Evolutionary conservation across 345 rosid species (phyloP).

Genomic region (Hirschfeldia incana): DNA sequence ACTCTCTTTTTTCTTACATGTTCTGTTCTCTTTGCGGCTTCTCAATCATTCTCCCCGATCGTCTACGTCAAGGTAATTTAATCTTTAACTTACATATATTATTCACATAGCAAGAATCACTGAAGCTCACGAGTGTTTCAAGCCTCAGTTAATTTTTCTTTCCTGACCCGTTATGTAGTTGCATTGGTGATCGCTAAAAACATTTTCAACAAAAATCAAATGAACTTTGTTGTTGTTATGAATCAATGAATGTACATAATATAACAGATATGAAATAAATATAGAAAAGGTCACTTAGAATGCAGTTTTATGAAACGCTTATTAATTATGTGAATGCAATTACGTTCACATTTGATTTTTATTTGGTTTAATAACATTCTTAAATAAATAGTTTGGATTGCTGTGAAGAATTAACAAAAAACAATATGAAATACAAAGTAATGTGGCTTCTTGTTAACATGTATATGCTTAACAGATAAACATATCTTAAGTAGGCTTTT

Average conservation of each 20-base stretch:
- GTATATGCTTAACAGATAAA: neutral
- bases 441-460: neutral
- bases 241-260: neutral
- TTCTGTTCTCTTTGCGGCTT: conserved; percentile 70
- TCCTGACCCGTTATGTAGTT: neutral
- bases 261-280: neutral
- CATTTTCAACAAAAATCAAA: neutral
- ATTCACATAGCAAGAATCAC: neutral
- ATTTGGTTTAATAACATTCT: neutral
- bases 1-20: conserved; percentile 54
- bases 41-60: conserved; percentile 57
- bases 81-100: neutral
- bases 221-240: neutral
- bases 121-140: neutral
- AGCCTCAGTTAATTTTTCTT: neutral
- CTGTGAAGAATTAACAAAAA: neutral
- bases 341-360: neutral
- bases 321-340: neutral
- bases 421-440: neutral
- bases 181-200: neutral
- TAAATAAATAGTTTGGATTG: neutral
- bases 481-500: neutral
- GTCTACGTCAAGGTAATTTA: conserved; percentile 59
- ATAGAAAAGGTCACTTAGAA: neutral
- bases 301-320: neutral